phyloP scores from a whole-genome alignment of 176 grass and related monocot genomes.

The Oryza meridionalis region DNA sequence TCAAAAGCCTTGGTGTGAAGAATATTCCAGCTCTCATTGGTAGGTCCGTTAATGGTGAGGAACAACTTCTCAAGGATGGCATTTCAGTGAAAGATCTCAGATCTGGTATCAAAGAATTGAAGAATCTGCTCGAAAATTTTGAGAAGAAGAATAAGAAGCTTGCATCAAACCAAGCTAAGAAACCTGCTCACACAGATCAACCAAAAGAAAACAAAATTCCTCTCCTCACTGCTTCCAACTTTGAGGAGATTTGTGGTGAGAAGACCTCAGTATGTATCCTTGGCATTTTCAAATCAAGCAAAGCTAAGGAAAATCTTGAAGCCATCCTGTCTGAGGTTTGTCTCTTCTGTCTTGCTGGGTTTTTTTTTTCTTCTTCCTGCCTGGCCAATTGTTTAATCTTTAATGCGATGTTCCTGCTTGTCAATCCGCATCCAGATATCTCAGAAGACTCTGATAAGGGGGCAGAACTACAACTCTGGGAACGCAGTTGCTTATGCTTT shows the following conservation, averaged over 20 bases:
- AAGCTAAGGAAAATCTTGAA: slow-evolving; percentile 62
- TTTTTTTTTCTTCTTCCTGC: neutral
- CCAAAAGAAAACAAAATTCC: slow-evolving; percentile 47
- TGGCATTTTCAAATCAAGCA: slow-evolving; percentile 73
- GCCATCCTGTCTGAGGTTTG: slow-evolving; percentile 64
- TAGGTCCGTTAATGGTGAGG: slow-evolving; percentile 55
- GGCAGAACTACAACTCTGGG: slow-evolving; percentile 46
- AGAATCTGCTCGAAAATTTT: slow-evolving; percentile 67
- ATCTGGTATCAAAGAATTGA: slow-evolving; percentile 78
- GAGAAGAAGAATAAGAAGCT: slow-evolving; percentile 85
- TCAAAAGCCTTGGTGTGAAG: slow-evolving; percentile 73
- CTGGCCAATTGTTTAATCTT: neutral
- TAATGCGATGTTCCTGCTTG: slow-evolving; percentile 22
- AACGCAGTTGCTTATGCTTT: slow-evolving; percentile 59
- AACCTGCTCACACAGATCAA: slow-evolving; percentile 40
- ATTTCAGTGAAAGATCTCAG: slow-evolving; percentile 80
- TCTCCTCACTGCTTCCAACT: slow-evolving; percentile 64
- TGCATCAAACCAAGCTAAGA: slow-evolving; percentile 52
- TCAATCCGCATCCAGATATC: slow-evolving; percentile 67
- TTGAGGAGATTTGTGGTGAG: slow-evolving; percentile 69
- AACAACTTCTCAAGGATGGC: slow-evolving; percentile 71
- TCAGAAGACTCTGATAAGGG: slow-evolving; percentile 77
- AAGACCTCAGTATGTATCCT: slow-evolving; percentile 71
- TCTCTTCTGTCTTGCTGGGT: slow-evolving; percentile 11
- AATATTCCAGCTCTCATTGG: slow-evolving; percentile 69